Evolutionary conservation across 257 asterid genomes (phyloP).

Genomic region (Ehretia macrophylla): DNA sequence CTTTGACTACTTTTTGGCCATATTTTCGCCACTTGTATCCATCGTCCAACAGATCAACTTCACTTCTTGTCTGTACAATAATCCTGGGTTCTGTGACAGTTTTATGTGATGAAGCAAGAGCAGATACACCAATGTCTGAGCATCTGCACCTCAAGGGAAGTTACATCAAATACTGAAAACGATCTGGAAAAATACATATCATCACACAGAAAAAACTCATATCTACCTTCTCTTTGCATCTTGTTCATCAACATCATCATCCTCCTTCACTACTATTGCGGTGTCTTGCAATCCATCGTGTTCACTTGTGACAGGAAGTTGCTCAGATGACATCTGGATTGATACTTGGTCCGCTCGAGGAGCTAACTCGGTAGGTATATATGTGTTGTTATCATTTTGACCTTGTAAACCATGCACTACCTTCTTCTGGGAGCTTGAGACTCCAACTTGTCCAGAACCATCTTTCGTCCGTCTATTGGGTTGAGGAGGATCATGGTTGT

Average conservation of each 20-base stretch:
- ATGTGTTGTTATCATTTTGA: constrained; percentile 26
- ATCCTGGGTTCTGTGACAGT: constrained; percentile 83
- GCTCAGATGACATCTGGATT: constrained; percentile 24
- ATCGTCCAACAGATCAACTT: constrained; percentile 84
- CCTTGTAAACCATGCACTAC: constrained; percentile 17
- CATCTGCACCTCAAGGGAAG: constrained; percentile 34
- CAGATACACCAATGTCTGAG: constrained; percentile 31
- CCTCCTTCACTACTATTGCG: constrained; percentile 41
- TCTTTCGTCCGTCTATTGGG: constrained; percentile 49
- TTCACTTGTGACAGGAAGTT: constrained; percentile 18
- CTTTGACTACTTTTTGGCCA: constrained; percentile 93
- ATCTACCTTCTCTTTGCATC: constrained; percentile 68
- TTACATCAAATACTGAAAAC: background rate
- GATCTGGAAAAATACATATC: background rate
- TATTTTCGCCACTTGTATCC: constrained; percentile 93
- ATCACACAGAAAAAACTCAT: background rate
- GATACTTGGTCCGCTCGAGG: constrained; percentile 17
- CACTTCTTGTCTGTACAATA: constrained; percentile 90
- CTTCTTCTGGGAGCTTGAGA: constrained; percentile 16
- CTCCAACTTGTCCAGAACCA: constrained; percentile 24
- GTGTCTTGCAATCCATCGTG: constrained; percentile 36
- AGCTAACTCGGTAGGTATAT: constrained; percentile 17
- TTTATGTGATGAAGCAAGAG: constrained; percentile 44
- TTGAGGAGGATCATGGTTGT: constrained; percentile 69
- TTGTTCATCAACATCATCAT: constrained; percentile 50